Base-by-base conservation (phyloP, 805 yeast genomes). In the Yueomyces sinensis region DNA sequence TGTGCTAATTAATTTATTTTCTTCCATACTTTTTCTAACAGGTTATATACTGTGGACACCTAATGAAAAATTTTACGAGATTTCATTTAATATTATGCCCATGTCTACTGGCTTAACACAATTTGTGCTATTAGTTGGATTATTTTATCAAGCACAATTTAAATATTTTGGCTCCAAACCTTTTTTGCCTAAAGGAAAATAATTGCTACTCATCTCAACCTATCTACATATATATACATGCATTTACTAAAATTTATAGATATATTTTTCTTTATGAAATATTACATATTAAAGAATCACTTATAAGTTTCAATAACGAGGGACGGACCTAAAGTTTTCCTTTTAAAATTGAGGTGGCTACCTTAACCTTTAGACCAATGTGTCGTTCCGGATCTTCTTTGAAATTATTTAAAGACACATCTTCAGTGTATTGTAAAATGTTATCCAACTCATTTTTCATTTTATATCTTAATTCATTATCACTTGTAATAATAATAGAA, bases 401-500 rank as follows among this genome's bases (percentile, higher is more conserved):
- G 48, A 80, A 83, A 50, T 80, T 86, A n/a, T 65, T 59, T 35
- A 78, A 52, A 5, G 61, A 60, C 41, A 86, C 62, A 32, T 63
- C 62, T 13, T 56, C 57, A 2, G 89, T 72, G 48, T 73, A 57
- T 17, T 52, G 42, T 58, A 68, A 56, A 33, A 86, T 61, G 52
- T 82, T 65, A 13, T 69, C 68, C 25, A 84, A 60, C 54, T 87
- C 97, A 1, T 45, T 44, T 22, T 58, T 57, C 80, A 87, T 76
- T 32, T 61, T 48, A 4, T 43, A 33, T 49, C 76, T 76, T 41
- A 89, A 63, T 3, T 59, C 62, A 14, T 63, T 58, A 51, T 82
- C 87, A 35, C 63, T 68, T 1, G 96, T 87, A 13, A 86, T 59
- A 1, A 89, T 55, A 1, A 91, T 62, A 0, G 87, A 93, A 50